phyloP scores from a whole-genome alignment of 163 green algal genomes.

The Trebouxia gelatinosa region DNA sequence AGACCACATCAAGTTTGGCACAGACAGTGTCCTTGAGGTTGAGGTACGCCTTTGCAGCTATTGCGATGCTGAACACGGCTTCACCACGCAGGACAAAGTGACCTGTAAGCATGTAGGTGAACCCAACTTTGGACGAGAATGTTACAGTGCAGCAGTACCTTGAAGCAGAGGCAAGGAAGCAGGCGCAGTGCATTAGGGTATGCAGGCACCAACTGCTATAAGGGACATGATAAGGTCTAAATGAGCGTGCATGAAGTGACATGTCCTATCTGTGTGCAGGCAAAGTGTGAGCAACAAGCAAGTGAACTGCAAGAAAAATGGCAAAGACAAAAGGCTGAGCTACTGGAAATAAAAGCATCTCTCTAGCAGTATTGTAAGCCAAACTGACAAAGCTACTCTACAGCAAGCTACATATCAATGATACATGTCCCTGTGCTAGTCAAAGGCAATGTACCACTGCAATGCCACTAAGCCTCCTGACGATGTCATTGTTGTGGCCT shows the following conservation, averaged over 20 bases:
- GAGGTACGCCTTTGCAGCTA: background rate
- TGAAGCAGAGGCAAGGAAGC: conserved; percentile 23
- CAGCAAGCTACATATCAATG: too few relatives aligned
- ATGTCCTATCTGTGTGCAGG: too few relatives aligned
- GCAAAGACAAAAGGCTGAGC: conserved; percentile 10
- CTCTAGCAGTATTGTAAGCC: too few relatives aligned
- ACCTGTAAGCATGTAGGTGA: background rate
- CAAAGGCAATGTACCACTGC: too few relatives aligned
- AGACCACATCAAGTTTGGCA: conserved; percentile 32
- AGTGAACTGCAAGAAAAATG: conserved; percentile 12
- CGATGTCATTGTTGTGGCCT: conserved; percentile 16
- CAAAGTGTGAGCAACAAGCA: conserved; percentile 24
- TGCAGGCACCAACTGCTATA: too few relatives aligned
- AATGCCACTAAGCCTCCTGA: too few relatives aligned
- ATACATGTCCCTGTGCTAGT: too few relatives aligned
- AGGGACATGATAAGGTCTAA: too few relatives aligned
- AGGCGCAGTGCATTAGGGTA: conserved; percentile 30
- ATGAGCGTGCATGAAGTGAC: too few relatives aligned
- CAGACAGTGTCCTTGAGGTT: conserved; percentile 17
- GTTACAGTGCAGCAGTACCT: conserved; percentile 34
- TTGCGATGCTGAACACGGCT: background rate
- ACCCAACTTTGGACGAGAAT: conserved; percentile 8
- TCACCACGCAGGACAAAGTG: background rate
- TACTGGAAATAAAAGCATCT: background rate
- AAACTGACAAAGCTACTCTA: too few relatives aligned